Evolutionary conservation across 331 rosid genomes (phyloP).

Genomic region (Stylosanthes scabra): DNA sequence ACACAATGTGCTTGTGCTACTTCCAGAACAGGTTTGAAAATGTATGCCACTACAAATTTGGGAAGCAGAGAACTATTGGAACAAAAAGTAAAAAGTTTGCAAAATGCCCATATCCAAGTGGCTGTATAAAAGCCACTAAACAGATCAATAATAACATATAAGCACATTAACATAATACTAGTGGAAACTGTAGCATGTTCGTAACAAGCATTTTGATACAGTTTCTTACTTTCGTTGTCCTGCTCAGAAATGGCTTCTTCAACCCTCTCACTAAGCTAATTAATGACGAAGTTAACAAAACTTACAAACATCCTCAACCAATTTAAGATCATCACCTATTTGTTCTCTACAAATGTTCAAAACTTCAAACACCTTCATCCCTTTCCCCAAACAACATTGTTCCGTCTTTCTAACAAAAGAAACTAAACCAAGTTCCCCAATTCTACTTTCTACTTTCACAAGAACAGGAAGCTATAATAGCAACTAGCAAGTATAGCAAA

Average conservation of each 20-base stretch:
- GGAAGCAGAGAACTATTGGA: slow-evolving; percentile 12
- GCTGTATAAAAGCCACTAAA: slow-evolving; percentile 9
- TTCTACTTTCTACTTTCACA: slow-evolving; percentile 29
- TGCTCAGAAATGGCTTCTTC: background rate
- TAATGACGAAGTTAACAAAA: background rate
- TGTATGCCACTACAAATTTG: background rate
- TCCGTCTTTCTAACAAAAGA: slow-evolving; percentile 14
- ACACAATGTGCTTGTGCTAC: slow-evolving; percentile 26
- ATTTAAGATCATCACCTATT: slow-evolving; percentile 10
- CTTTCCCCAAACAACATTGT: slow-evolving; percentile 28
- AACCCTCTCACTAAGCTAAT: background rate
- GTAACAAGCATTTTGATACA: background rate
- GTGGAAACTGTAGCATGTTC: background rate
- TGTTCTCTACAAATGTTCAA: slow-evolving; percentile 6
- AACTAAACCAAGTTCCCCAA: slow-evolving; percentile 19
- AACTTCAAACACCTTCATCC: slow-evolving; percentile 20
- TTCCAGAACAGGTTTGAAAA: background rate
- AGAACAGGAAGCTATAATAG: background rate
- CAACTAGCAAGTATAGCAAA: slow-evolving; percentile 20
- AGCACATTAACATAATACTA: slow-evolving; percentile 7
- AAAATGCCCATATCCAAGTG: background rate
- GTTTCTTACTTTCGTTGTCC: background rate
- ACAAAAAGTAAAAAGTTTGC: background rate
- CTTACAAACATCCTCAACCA: slow-evolving; percentile 11
- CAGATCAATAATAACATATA: background rate